Base-by-base conservation (phyloP, 2,329 filamentous ascomycete genomes). In the Arthrobotrys iridis region DNA sequence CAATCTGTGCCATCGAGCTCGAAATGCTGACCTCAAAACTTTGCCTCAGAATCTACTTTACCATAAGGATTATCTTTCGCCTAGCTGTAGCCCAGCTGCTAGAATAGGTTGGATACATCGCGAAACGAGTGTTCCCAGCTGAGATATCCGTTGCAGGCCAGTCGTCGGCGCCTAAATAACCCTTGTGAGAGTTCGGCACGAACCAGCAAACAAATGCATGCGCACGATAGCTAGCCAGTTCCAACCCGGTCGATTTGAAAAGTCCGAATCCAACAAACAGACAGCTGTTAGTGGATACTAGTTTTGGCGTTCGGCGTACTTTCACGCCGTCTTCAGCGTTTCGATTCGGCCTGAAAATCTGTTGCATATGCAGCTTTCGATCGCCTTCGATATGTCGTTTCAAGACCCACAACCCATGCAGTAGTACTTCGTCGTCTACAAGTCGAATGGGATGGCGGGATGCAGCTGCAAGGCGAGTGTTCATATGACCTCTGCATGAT, bases 381-480 rank as follows among this genome's bases (percentile, higher is more conserved):
- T 15, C 15, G 41, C 35, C 35, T 20, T 45, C 57, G 43, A 45
- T 37, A 15, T n/a, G 45, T 37, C 33, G 13, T 52, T 33, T 41
- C 40, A 18, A 65, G 46, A 55, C 46, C 35, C 28, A 35, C 37
- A 50, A 33, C 28, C 63, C 63, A 46, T 59, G 50, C 28, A 48
- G 63, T 52, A 50, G 57, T 50, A 41, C 50, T 28, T 33, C 13
- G 50, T 59, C 52, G 50, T 52, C 64, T 68, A 41, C 55, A 18
- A 60, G 28, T 68, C 52, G 41, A 28, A 52, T 33, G 15, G 24
- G 48, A 20, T 35, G 15, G 15, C 10, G 22, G 30, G 30, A 37
- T 52, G 43, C 41, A 68, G 24, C 48, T 60, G 55, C 55, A 45
- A 68, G 64, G 64, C 43, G 52, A 67, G 63, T 50, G 64, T 33